Evolutionary conservation across 345 rosid genomes (phyloP).

Genomic region (Toxicodendron radicans): DNA sequence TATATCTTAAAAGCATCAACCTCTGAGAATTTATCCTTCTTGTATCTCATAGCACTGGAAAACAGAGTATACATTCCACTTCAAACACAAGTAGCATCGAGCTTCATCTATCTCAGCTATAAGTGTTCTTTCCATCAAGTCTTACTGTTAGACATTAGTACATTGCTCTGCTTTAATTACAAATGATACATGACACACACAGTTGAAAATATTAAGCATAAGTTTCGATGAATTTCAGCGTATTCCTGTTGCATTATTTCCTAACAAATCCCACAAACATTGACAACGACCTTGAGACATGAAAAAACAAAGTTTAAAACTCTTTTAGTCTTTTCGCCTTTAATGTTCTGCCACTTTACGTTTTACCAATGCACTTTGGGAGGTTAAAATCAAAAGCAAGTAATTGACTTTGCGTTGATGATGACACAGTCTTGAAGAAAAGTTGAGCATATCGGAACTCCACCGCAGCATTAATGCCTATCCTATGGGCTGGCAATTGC

Average conservation of each 20-base stretch:
- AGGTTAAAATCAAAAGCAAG: not conserved
- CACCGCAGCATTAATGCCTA: conserved; percentile 6
- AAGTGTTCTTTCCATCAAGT: not conserved
- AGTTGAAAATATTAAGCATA: not conserved
- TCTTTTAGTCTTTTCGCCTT: not conserved
- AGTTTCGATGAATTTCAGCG: too few species aligned
- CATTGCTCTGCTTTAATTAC: not conserved
- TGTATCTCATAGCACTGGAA: not conserved
- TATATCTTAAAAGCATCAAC: too few species aligned
- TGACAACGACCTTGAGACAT: not conserved
- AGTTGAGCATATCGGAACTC: conserved; percentile 9
- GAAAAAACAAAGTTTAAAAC: not conserved
- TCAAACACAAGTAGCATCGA: not conserved
- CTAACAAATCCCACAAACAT: not conserved
- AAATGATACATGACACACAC: not conserved
- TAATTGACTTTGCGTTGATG: not conserved
- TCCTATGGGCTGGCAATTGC: not conserved
- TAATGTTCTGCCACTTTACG: not conserved
- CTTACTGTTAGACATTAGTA: not conserved
- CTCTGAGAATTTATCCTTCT: not conserved
- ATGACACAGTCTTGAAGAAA: not conserved
- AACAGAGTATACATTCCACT: not conserved
- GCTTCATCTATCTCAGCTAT: not conserved
- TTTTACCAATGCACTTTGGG: not conserved
- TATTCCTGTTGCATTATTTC: too few species aligned